Percentiles rank a stretch among this genome's conserved stretches.
phyloP scores from a whole-genome alignment of 2,329 filamentous ascomycete genomes.

The Periconia sp. region DNA sequence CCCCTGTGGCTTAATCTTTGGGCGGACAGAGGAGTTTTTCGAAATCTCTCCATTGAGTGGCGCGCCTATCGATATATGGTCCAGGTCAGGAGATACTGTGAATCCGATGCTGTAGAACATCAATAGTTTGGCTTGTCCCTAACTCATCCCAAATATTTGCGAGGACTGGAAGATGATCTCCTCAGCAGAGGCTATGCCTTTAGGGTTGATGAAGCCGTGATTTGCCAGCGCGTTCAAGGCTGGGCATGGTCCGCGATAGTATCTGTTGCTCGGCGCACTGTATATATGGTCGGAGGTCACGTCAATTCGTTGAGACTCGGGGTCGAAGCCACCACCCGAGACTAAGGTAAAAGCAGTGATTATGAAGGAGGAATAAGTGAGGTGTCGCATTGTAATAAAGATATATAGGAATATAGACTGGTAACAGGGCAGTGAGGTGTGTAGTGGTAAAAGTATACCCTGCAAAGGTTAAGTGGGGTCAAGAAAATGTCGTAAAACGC shows the following conservation, averaged over 20 bases:
- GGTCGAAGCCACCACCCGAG: not conserved
- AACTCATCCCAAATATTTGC: slow-evolving; percentile 5
- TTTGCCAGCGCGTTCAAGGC: slow-evolving; percentile 15
- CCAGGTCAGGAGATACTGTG: slow-evolving; percentile 9
- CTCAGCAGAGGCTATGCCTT: slow-evolving; percentile 9
- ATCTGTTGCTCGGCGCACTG: not conserved
- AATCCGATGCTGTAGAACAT: slow-evolving; percentile 7
- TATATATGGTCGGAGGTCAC: not conserved
- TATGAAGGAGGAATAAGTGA: not conserved
- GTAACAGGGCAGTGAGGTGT: too few relatives aligned
- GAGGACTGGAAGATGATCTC: slow-evolving; percentile 6
- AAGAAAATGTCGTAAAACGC: too few relatives aligned
- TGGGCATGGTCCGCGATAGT: slow-evolving; percentile 13
- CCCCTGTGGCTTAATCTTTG: slow-evolving; percentile 6
- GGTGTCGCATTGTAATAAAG: not conserved
- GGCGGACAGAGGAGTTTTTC: not conserved
- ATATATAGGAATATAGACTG: too few relatives aligned
- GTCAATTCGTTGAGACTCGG: not conserved
- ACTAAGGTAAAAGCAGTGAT: not conserved
- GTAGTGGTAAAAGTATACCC: too few relatives aligned
- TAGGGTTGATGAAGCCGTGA: slow-evolving; percentile 11
- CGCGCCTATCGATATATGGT: slow-evolving; percentile 8
- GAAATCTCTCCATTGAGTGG: not conserved
- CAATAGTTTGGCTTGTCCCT: slow-evolving; percentile 5
- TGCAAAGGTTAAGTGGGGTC: too few relatives aligned